Conservation (phyloP, 306 rosid genomes). For the Cucurbita argyrosperma region DNA sequence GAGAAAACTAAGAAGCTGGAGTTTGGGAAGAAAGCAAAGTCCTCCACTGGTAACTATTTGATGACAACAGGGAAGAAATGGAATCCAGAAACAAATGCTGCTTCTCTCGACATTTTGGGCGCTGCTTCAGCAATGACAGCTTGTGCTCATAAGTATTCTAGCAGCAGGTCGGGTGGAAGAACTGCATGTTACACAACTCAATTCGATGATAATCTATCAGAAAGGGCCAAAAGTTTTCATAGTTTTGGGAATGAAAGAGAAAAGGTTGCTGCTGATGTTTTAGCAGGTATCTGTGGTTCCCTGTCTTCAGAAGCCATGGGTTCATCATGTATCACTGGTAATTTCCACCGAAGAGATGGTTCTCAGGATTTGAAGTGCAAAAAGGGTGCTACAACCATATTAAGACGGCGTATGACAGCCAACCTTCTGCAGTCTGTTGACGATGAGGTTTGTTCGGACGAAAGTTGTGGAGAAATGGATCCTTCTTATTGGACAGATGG, state of each 20-base stretch:
- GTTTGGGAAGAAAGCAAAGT: constrained; percentile 40
- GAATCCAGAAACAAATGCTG: constrained; percentile 53
- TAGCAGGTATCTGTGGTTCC: constrained; percentile 86
- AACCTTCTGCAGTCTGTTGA: constrained; percentile 38
- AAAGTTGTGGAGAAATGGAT: constrained; percentile 87
- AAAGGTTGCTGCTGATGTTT: constrained; percentile 76
- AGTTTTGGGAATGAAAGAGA: constrained; percentile 59
- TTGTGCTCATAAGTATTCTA: constrained; percentile 32
- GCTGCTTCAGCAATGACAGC: constrained; percentile 64
- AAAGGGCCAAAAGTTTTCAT: constrained; percentile 42
- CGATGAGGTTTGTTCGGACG: constrained; percentile 78
- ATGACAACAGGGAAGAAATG: constrained; percentile 54
- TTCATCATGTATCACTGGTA: constrained; percentile 65
- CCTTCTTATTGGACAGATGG: constrained; percentile 84
- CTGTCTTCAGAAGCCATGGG: constrained; percentile 72
- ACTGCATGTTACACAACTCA: constrained; percentile 19
- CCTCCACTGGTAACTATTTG: constrained; percentile 35
- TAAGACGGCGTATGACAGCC: constrained; percentile 23
- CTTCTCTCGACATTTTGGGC: constrained; percentile 77
- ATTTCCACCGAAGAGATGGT: not conserved
- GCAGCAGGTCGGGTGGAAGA: constrained; percentile 37
- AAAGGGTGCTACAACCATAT: constrained; percentile 11
- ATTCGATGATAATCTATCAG: constrained; percentile 21
- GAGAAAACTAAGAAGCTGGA: constrained; percentile 40
- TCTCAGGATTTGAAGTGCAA: constrained; percentile 4